Base-by-base conservation (phyloP, 805 yeast species). In the Wickerhamomyces kurtzmanii region DNA sequence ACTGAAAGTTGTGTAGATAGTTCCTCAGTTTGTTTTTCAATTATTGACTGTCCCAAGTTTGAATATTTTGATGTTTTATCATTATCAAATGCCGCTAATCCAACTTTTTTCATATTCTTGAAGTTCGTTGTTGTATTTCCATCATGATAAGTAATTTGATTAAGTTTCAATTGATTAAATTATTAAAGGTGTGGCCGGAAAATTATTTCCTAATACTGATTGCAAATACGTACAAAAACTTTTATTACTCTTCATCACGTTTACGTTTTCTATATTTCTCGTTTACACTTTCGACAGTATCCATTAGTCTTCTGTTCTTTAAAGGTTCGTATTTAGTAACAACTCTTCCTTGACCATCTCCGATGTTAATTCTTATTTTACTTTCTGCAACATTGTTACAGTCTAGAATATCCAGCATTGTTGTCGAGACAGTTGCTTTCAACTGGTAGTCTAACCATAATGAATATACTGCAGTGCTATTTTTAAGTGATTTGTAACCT, bases 331-430 rank as follows among this genome's bases (percentile, higher is more conserved):
- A 83, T 12, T 53, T 58, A 10, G 62, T 57, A 26, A 62, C 61
- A n/a, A 68, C 59, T 28, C 74, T 64, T 1, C 91, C 93, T 17
- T 54, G 51, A 1, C 96, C 96, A 47, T 79, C 79, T n/a, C 96
- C 96, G 1, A 69, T 40, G 42, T 79, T 79, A 17, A 78, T 57
- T 14, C 51, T 44, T 11, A 47, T 38, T 30, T n/a, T n/a, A n/a
- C n/a, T n/a, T n/a, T 20, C 30, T 15, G 22, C 13, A 25, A 28
- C 33, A 15, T 49, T 44, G 11, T 22, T 15, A 6, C 53, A n/a
- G n/a, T n/a, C n/a, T n/a, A n/a, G 49, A 3, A 52, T 45, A 2
- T 52, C 50, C 24, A 62, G 58, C 66, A 79, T 65, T 29, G 72
- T 63, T 3, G 49, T 46, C 2, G 73, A 53, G 28, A 84, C 58